Base-by-base conservation (phyloP, 2,329 filamentous ascomycete genomes). In the Diaporthe ampelina region DNA sequence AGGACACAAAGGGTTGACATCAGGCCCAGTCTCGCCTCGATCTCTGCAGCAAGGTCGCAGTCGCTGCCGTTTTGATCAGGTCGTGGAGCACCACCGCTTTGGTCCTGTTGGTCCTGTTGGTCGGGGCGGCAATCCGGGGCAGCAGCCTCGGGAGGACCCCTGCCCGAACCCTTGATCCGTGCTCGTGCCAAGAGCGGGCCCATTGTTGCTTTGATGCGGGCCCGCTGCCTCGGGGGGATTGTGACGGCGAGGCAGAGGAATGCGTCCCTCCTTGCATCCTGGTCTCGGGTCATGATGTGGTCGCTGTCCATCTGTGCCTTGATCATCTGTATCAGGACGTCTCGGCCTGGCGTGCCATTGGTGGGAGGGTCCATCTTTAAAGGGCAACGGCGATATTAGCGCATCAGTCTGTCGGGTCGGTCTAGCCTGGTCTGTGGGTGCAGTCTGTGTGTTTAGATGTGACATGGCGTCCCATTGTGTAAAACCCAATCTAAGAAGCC, bases 211-310 rank as follows among this genome's bases (percentile, higher is more conserved):
- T 58, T 76, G 59, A 72, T 45, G 43, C 72, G 72, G 21, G 59
- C 35, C 32, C 72, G 74, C 68, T 76, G 74, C 50, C 68, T 74
- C 13, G 29, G 68, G 21, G 74, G 74, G 10, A 76, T 32, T 7
- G 74, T 76, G 21, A 76, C 74, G 19, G 74, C 74, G 21, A 76
- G 69, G 63, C 72, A 76, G 72, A 76, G 74, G 56, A 76, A 76
- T n/a, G 70, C 68, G 43, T 76, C 74, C 19, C 72, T 70, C 48
- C 72, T 74, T 57, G 73, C 73, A n/a, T 74, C 68, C 24, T 76
- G 52, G 24, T 72, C 61, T 35, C 40, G 40, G 15, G 17, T 11
- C 48, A 37, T 63, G 37, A 35, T 45, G 29, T 76, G 61, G n/a
- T 76, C 61, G n/a, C 63, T 54, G 26, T 74, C 68, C 59, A 76